Evolutionary conservation across 2,329 filamentous ascomycete genomes (phyloP).

Genomic region (Stachybotrys chlorohalonatus): DNA sequence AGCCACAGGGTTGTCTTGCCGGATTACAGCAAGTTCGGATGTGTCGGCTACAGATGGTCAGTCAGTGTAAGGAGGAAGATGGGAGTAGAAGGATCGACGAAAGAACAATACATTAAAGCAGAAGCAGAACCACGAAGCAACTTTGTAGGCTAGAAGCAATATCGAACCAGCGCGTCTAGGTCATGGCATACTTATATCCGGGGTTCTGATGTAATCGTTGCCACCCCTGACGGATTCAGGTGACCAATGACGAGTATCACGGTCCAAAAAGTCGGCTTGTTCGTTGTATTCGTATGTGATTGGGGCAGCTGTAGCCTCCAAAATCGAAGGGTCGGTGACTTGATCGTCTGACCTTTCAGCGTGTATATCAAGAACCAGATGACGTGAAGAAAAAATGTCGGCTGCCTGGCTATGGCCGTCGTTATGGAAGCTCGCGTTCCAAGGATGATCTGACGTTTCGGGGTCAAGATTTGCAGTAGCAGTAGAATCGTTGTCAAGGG

Average conservation of each 20-base stretch:
- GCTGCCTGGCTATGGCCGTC: too few relatives aligned
- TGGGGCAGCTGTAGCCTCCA: not conserved
- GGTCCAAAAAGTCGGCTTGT: not conserved
- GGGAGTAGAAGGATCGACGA: not conserved
- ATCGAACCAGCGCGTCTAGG: not conserved
- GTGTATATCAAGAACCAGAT: too few relatives aligned
- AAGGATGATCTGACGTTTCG: too few relatives aligned
- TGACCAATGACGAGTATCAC: not conserved
- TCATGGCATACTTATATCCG: not conserved
- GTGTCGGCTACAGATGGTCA: not conserved
- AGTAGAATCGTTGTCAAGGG: slow-evolving; percentile 12
- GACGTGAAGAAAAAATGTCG: too few relatives aligned
- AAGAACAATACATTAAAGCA: not conserved
- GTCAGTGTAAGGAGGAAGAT: not conserved
- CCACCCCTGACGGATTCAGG: not conserved
- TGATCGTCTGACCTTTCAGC: not conserved
- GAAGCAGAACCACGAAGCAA: not conserved
- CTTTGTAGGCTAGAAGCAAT: not conserved
- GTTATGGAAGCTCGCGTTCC: too few relatives aligned
- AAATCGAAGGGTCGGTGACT: not conserved
- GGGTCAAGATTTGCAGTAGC: too few relatives aligned
- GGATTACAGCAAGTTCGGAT: not conserved
- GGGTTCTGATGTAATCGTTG: not conserved
- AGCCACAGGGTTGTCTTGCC: not conserved
- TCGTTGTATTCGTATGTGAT: not conserved